Evolutionary conservation across 78 protist genomes (phyloP).

Genomic region (Dictyostelium brefeldianum): DNA sequence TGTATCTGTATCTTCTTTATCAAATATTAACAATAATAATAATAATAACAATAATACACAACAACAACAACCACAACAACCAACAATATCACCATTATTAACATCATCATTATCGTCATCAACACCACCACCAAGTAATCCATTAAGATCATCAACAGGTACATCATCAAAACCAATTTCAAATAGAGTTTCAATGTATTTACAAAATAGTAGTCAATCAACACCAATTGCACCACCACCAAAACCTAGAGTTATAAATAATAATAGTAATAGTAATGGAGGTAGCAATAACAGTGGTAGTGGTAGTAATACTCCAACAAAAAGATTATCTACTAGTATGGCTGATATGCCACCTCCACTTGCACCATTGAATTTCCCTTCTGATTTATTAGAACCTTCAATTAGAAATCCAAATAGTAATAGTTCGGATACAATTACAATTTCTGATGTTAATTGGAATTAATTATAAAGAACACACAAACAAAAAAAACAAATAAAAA

Average conservation of each 20-base stretch:
- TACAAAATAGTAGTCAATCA: not conserved
- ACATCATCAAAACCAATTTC: not conserved
- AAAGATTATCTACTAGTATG: not conserved
- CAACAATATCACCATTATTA: not conserved
- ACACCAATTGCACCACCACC: not conserved
- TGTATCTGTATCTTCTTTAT: not conserved
- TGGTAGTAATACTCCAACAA: not conserved
- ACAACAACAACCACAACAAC: not conserved
- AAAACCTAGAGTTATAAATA: not conserved
- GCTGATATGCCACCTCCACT: constrained; percentile 47
- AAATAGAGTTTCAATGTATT: constrained; percentile 41
- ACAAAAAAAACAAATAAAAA: not conserved
- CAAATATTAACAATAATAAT: not conserved
- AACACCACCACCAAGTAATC: not conserved
- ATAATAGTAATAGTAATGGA: not conserved
- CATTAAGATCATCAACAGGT: not conserved
- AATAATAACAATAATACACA: not conserved
- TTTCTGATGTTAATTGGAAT: not conserved
- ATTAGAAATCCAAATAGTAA: not conserved
- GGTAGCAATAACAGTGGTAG: too few relatives aligned
- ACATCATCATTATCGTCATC: not conserved
- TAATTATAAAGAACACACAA: not conserved
- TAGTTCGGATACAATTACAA: not conserved
- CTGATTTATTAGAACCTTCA: not conserved
- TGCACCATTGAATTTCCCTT: not conserved